These are phyloP conservation scores for Fusarium austroafricanum DNA, from an alignment of 2,329 filamentous ascomycete genomes.

Conservation along the genomic window DNA sequence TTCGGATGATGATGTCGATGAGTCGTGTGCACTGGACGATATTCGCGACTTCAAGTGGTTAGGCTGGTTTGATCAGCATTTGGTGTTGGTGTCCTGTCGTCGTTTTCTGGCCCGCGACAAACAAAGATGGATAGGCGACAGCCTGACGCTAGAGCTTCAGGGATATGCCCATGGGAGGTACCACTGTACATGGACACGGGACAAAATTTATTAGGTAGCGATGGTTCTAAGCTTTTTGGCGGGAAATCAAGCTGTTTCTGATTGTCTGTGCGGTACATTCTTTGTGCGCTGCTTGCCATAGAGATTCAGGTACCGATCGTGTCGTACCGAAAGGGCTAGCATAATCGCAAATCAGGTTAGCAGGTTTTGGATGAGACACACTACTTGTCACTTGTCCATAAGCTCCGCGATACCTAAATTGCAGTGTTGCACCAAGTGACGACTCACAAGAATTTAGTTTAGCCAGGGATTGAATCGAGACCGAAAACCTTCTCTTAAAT, in stretches of 20 bases:
- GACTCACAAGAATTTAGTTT: too few relatives aligned
- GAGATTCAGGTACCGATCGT: conserved; percentile 16
- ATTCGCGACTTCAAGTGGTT: conserved; percentile 31
- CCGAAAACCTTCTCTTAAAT: too few relatives aligned
- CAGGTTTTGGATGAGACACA: too few relatives aligned
- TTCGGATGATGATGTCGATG: conserved; percentile 9
- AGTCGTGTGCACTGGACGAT: conserved; percentile 29
- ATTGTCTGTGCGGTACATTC: conserved; percentile 8
- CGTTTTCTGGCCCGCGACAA: conserved; percentile 40
- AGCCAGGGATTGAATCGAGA: too few relatives aligned
- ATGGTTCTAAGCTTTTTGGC: conserved; percentile 17
- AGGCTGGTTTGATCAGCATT: conserved; percentile 29
- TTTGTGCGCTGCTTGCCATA: not conserved
- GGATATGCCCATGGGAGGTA: conserved; percentile 16
- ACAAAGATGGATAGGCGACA: conserved; percentile 39
- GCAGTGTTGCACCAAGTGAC: too few relatives aligned
- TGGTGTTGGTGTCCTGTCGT: conserved; percentile 40
- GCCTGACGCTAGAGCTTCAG: conserved; percentile 41
- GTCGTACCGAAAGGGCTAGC: too few relatives aligned
- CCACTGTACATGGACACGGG: too few relatives aligned
- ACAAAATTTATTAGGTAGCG: conserved; percentile 28
- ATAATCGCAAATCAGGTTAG: too few relatives aligned
- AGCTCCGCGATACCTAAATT: too few relatives aligned
- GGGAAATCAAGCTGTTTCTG: conserved; percentile 8
- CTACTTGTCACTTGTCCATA: too few relatives aligned